Conservation (phyloP, 345 rosid species). For the Moricandia arvensis region DNA sequence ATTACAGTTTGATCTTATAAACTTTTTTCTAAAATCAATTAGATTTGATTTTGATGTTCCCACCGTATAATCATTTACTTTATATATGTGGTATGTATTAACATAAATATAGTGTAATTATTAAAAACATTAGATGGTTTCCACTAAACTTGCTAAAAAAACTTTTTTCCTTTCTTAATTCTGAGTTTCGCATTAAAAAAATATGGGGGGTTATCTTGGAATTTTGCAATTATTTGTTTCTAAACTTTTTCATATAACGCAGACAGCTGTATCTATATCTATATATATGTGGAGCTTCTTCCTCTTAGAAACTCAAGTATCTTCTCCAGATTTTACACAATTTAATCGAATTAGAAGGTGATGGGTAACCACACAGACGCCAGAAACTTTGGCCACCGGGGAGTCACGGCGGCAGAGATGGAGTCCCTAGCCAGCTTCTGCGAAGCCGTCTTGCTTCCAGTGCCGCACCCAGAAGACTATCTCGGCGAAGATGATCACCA, state of each 20-base stretch:
- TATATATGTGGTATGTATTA: no score
- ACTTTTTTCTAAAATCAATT: no score
- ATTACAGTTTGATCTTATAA: no score
- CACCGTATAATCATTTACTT: no score
- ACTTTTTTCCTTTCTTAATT: no score
- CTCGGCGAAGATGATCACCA: conserved; percentile 11
- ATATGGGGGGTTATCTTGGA: conserved; percentile 10
- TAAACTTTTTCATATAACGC: neutral
- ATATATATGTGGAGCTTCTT: neutral
- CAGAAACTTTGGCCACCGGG: no score
- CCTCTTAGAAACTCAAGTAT: neutral
- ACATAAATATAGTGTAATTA: no score
- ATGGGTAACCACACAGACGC: conserved; percentile 24
- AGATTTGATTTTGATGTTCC: no score
- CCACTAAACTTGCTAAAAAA: no score
- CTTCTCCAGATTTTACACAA: neutral
- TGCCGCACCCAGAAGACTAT: conserved; percentile 21
- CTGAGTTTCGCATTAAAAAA: neutral
- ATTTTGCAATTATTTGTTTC: neutral
- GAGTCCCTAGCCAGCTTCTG: conserved; percentile 51
- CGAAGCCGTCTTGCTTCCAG: conserved; percentile 56
- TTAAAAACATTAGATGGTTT: no score
- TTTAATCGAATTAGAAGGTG: neutral
- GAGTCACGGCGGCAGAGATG: conserved; percentile 56
- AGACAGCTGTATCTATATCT: conserved; percentile 20